Evolutionary conservation across 257 asterid species (phyloP).

Genomic region (Handroanthus guayacan): DNA sequence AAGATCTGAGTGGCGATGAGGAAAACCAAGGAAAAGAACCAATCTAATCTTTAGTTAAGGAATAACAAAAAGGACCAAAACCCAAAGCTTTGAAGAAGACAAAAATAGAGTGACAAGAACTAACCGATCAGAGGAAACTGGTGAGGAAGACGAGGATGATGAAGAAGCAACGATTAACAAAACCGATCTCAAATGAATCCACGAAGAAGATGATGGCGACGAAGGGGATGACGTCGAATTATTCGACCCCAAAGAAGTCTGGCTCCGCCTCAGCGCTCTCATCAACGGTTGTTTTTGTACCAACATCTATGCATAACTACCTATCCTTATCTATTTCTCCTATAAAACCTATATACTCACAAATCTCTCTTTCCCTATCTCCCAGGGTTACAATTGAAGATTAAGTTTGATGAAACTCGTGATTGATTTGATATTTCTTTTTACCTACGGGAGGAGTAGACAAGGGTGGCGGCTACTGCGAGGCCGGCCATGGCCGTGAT

Average conservation of each 20-base stretch:
- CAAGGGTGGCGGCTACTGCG: slow-evolving; percentile 74
- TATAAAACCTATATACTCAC: slow-evolving; percentile 26
- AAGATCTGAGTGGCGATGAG: slow-evolving; percentile 31
- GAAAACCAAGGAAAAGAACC: slow-evolving; percentile 20
- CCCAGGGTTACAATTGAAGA: slow-evolving; percentile 32
- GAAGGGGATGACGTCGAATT: slow-evolving; percentile 44
- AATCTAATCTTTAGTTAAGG: slow-evolving; percentile 24
- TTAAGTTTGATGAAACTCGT: slow-evolving; percentile 5
- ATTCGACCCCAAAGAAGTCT: slow-evolving; percentile 58
- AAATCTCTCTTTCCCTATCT: slow-evolving; percentile 5
- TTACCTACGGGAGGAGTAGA: slow-evolving; percentile 80
- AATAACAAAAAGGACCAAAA: slow-evolving; percentile 32
- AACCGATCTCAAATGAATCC: slow-evolving; percentile 82
- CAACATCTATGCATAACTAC: slow-evolving; percentile 56
- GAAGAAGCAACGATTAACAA: slow-evolving; percentile 73
- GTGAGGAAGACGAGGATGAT: slow-evolving; percentile 64
- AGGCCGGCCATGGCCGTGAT: slow-evolving; percentile 83
- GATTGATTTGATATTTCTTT: slow-evolving; percentile 25
- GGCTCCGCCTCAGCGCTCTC: slow-evolving; percentile 79
- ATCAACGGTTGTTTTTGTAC: slow-evolving; percentile 66
- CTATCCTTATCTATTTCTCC: slow-evolving; percentile 27
- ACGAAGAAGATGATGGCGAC: slow-evolving; percentile 58
- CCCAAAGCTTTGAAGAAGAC: slow-evolving; percentile 30
- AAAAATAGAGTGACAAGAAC: slow-evolving; percentile 45
- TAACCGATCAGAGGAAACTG: slow-evolving; percentile 71